Conservation (phyloP, 257 asterid species). For the Osmanthus fragrans region DNA sequence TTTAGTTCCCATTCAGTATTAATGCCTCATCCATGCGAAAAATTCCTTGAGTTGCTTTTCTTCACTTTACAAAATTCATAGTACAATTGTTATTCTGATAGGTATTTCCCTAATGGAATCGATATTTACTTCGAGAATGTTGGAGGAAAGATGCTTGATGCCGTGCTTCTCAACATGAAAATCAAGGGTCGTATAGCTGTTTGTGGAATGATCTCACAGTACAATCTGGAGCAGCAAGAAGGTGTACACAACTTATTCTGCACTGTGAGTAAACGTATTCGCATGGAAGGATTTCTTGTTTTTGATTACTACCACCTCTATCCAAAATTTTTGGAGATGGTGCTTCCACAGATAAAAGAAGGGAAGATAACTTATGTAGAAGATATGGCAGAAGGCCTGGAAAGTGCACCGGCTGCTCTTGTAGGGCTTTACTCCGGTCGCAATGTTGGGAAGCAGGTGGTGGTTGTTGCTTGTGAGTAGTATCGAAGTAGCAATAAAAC, state of each 20-base stretch:
- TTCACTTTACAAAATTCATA: neutral
- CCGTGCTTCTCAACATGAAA: slow-evolving; percentile 50
- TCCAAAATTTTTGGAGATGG: slow-evolving; percentile 35
- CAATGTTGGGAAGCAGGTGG: slow-evolving; percentile 51
- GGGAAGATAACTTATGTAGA: slow-evolving; percentile 43
- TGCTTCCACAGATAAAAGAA: slow-evolving; percentile 33
- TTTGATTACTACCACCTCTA: slow-evolving; percentile 29
- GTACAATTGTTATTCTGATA: neutral
- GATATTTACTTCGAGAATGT: slow-evolving; percentile 59
- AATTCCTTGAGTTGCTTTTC: neutral
- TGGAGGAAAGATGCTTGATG: slow-evolving; percentile 60
- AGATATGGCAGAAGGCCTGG: slow-evolving; percentile 49
- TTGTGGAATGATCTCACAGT: slow-evolving; percentile 63
- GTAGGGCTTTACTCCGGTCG: slow-evolving; percentile 47
- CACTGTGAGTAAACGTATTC: slow-evolving; percentile 26
- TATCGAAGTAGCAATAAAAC: too few relatives aligned
- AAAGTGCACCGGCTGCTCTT: slow-evolving; percentile 46
- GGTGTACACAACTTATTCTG: slow-evolving; percentile 35
- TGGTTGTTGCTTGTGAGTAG: slow-evolving; percentile 37
- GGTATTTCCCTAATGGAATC: slow-evolving; percentile 54
- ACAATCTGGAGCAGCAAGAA: slow-evolving; percentile 41
- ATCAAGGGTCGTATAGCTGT: slow-evolving; percentile 43
- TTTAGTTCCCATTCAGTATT: too few relatives aligned
- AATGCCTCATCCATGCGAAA: neutral
- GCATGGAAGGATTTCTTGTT: slow-evolving; percentile 42